Percentiles rank a stretch among this genome's conserved stretches.
These are phyloP conservation scores for Venturia asperata DNA, from an alignment of 2,329 filamentous ascomycete species.

Conservation along the genomic window DNA sequence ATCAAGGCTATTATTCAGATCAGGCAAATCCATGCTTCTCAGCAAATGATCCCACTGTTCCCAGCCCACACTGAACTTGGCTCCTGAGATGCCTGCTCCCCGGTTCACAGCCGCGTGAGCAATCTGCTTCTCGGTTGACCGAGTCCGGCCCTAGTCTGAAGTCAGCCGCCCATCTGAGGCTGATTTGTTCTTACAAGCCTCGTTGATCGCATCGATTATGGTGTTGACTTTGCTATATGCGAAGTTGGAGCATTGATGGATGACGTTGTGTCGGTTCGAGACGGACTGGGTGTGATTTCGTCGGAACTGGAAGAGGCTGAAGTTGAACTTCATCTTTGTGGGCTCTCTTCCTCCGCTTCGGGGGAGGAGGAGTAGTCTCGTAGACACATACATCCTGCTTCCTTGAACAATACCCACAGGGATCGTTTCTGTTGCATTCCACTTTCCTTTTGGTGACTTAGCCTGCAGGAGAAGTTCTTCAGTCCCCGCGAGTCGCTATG, in stretches of 20 bases:
- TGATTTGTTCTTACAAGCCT: constrained; percentile 4
- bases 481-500: not conserved
- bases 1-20: constrained; percentile 12
- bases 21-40: constrained; percentile 12
- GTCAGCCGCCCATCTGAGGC: constrained; percentile 4
- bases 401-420: constrained; percentile 33
- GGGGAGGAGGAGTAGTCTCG: constrained; percentile 34
- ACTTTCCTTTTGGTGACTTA: constrained; percentile 31
- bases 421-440: constrained; percentile 33
- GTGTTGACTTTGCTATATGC: constrained; percentile 5
- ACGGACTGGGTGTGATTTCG: constrained; percentile 32
- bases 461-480: constrained; percentile 16
- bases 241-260: not conserved
- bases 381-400: constrained; percentile 36
- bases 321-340: constrained; percentile 24
- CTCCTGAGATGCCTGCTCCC: not conserved
- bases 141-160: constrained; percentile 11
- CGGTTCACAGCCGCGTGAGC: constrained; percentile 47
- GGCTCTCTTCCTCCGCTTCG: constrained; percentile 34
- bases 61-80: constrained; percentile 17
- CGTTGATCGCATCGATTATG: not conserved
- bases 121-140: constrained; percentile 45
- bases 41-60: constrained; percentile 17
- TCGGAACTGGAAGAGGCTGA: constrained; percentile 34
- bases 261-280: constrained; percentile 9